These are phyloP conservation scores for Tetracladium marchalianum DNA, from an alignment of 495 filamentous ascomycete species.

Conservation along the genomic window DNA sequence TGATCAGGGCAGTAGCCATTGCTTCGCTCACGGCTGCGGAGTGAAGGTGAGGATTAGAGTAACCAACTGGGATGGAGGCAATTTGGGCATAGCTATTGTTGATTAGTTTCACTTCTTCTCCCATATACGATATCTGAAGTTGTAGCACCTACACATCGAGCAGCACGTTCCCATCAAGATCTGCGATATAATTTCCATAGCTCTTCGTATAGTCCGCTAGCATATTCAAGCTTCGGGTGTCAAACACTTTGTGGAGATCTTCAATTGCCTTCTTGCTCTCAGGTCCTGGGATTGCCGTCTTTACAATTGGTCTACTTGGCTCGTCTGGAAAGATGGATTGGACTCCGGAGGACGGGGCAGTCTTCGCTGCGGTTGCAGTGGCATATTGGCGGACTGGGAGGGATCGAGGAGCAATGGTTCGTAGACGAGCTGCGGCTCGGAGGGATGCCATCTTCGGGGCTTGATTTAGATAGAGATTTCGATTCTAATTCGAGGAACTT, in stretches of 20 bases:
- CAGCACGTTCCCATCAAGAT: conserved; percentile 76
- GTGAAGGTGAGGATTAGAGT: conserved; percentile 81
- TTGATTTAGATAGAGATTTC: no score
- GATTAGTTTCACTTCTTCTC: background rate
- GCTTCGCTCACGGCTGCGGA: conserved; percentile 62
- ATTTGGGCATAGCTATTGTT: conserved; percentile 74
- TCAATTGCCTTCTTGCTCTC: conserved; percentile 59
- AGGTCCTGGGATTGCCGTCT: conserved; percentile 78
- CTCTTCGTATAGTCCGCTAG: conserved; percentile 73
- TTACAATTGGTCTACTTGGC: conserved; percentile 62
- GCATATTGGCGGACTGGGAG: conserved; percentile 11
- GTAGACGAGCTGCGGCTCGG: conserved; percentile 19
- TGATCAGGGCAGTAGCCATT: conserved; percentile 79
- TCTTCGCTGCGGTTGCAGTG: conserved; percentile 9
- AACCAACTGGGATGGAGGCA: conserved; percentile 92
- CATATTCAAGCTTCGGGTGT: conserved; percentile 91
- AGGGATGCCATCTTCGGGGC: conserved; percentile 17
- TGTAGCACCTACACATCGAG: conserved; percentile 59
- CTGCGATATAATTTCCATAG: conserved; percentile 67
- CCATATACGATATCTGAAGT: background rate
- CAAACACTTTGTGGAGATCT: conserved; percentile 77
- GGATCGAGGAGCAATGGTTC: conserved; percentile 9
- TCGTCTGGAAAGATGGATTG: conserved; percentile 58
- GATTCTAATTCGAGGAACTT: no score
- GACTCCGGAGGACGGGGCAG: conserved; percentile 1